These are phyloP conservation scores for Boletellus sp. DNA, from an alignment of 768 basidiomycete genomes.

Conservation along the genomic window DNA sequence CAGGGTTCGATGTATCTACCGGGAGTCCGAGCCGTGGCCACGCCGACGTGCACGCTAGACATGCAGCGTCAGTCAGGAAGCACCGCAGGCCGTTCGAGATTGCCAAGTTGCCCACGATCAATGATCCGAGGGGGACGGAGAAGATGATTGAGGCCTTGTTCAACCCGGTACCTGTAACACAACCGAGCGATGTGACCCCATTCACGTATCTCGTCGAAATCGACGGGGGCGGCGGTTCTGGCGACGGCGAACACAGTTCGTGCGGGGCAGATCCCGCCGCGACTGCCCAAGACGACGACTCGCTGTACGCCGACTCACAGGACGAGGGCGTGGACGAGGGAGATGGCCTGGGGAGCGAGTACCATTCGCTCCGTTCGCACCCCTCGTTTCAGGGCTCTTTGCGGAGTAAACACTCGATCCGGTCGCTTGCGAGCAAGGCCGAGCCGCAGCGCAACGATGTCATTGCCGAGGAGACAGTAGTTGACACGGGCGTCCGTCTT, in stretches of 20 bases:
- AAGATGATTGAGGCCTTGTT: conserved; percentile 75
- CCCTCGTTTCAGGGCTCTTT: conserved; percentile 24
- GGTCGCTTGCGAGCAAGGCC: conserved; percentile 14
- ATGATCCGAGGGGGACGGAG: conserved; percentile 65
- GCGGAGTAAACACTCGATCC: conserved; percentile 16
- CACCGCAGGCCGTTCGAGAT: conserved; percentile 30
- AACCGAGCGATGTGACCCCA: conserved; percentile 23
- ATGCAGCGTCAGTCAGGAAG: conserved; percentile 10
- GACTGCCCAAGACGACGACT: conserved; percentile 5
- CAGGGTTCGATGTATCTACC: conserved; percentile 4
- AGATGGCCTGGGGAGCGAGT: conserved; percentile 21
- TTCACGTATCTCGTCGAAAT: conserved; percentile 37
- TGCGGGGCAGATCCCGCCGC: background rate
- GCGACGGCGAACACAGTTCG: conserved; percentile 7
- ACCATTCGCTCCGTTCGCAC: conserved; percentile 29
- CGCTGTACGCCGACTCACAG: conserved; percentile 22
- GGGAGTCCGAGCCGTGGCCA: background rate
- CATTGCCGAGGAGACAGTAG: background rate
- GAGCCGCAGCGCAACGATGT: conserved; percentile 1
- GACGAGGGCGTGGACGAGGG: conserved; percentile 8
- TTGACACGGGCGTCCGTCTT: conserved; percentile 1
- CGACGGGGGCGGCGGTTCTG: conserved; percentile 21
- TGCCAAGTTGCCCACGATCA: conserved; percentile 44
- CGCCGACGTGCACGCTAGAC: background rate
- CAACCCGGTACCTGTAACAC: conserved; percentile 57